Evolutionary conservation across 176 grass and related monocot genomes (phyloP).

Genomic region (Luzula sylvatica): DNA sequence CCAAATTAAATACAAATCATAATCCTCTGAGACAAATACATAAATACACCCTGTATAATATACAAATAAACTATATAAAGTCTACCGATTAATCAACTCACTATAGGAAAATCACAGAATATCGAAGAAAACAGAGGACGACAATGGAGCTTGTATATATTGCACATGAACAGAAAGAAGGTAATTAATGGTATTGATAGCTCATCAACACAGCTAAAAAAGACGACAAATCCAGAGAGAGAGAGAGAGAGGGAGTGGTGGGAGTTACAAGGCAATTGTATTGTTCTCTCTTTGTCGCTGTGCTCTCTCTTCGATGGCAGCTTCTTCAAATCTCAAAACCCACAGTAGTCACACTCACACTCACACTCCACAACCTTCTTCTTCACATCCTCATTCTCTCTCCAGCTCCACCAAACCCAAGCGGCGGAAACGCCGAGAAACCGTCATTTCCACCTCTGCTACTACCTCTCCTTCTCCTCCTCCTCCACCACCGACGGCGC

Average conservation of each 20-base stretch:
- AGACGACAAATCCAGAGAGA: too few relatives aligned
- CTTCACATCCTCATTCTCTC: background rate
- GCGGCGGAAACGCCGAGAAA: conserved; percentile 27
- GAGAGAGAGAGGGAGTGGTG: background rate
- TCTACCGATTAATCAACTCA: too few relatives aligned
- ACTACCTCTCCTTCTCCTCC: conserved; percentile 9
- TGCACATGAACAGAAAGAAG: too few relatives aligned
- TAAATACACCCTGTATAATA: too few relatives aligned
- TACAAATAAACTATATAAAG: too few relatives aligned
- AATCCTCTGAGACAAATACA: too few relatives aligned
- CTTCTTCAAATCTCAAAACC: conserved; percentile 18
- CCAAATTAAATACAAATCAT: too few relatives aligned
- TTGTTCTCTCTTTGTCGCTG: conserved; percentile 1
- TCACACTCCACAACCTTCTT: background rate
- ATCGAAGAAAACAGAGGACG: too few relatives aligned
- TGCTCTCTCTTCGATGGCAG: conserved; percentile 16
- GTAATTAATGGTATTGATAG: too few relatives aligned
- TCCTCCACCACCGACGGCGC: background rate
- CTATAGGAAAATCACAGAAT: too few relatives aligned
- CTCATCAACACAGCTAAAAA: too few relatives aligned
- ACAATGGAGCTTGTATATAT: too few relatives aligned
- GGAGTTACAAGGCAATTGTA: conserved; percentile 11
- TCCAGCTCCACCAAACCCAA: conserved; percentile 10
- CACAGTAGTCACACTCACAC: background rate
- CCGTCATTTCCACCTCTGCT: conserved; percentile 5